Percentiles rank a stretch among this genome's conserved stretches.
These are phyloP conservation scores for Macadamia integrifolia DNA, from an alignment of 164 flowering plant genomes.

Conservation along the genomic window DNA sequence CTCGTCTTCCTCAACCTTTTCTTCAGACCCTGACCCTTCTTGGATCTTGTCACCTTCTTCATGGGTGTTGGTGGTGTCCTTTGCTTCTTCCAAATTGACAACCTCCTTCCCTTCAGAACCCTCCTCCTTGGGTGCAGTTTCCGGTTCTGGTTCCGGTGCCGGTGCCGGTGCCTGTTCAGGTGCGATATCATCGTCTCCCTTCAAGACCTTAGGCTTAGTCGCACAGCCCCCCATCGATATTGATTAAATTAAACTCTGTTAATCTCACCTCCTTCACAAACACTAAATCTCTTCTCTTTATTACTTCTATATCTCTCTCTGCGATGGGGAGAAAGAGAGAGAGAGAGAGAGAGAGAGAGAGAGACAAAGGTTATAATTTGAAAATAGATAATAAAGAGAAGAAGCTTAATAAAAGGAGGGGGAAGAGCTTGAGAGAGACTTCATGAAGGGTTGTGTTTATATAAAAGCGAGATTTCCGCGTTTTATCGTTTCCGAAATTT, in stretches of 20 bases:
- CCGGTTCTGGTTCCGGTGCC: background rate
- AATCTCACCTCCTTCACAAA: background rate
- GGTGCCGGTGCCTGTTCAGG: background rate
- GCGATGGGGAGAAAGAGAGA: background rate
- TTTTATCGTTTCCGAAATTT: conserved; percentile 11
- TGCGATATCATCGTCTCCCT: background rate
- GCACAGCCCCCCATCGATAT: conserved; percentile 1
- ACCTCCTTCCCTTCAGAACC: background rate
- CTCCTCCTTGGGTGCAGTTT: background rate
- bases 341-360: background rate
- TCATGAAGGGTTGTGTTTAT: background rate
- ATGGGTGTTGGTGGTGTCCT: no score
- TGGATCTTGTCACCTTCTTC: background rate
- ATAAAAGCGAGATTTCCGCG: background rate
- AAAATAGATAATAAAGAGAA: background rate
- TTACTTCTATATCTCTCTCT: background rate
- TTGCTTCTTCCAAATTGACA: background rate
- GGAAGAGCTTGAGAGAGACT: background rate
- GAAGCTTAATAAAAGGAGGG: background rate
- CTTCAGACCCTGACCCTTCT: background rate
- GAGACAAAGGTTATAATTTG: background rate
- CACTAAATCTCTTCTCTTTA: background rate
- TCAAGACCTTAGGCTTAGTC: background rate
- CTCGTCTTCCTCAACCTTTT: background rate
- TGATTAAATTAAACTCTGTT: background rate